These are phyloP conservation scores for Alternaria brassicicola DNA, from an alignment of 2,329 filamentous ascomycete species.

Conservation along the genomic window DNA sequence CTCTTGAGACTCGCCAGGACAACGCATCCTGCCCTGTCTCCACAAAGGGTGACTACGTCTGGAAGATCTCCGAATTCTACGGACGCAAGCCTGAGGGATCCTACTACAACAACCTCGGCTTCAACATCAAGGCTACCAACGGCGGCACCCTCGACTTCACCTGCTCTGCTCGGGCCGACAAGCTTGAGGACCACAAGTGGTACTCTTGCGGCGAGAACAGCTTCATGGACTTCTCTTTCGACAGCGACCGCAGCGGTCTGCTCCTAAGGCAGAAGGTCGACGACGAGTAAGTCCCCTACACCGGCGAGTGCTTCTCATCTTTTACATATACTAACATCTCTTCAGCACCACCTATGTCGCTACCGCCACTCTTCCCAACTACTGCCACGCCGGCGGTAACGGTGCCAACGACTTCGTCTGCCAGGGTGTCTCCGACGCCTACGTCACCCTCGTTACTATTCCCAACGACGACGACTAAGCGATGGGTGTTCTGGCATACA, in stretches of 20 bases:
- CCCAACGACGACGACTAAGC: neutral
- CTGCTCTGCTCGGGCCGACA: slow-evolving; percentile 7
- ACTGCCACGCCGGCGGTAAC: slow-evolving; percentile 23
- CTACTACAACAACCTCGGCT: slow-evolving; percentile 20
- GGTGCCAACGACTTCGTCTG: slow-evolving; percentile 69
- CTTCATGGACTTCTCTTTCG: slow-evolving; percentile 21
- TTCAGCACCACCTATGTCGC: slow-evolving; percentile 16
- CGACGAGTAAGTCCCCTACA: slow-evolving; percentile 14
- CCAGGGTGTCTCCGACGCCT: slow-evolving; percentile 68
- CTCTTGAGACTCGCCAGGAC: slow-evolving; percentile 16
- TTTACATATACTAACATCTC: slow-evolving; percentile 1
- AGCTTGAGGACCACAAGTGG: slow-evolving; percentile 17
- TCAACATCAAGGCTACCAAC: slow-evolving; percentile 27
- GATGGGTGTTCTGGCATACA: neutral
- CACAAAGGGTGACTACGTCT: slow-evolving; percentile 24
- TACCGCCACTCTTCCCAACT: slow-evolving; percentile 20
- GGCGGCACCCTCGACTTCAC: slow-evolving; percentile 15
- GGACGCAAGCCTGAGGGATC: slow-evolving; percentile 29
- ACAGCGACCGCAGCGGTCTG: slow-evolving; percentile 18
- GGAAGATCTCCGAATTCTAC: slow-evolving; percentile 27
- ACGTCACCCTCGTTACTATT: slow-evolving; percentile 47
- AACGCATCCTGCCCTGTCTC: slow-evolving; percentile 9
- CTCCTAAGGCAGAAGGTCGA: slow-evolving; percentile 21
- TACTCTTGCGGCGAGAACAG: slow-evolving; percentile 22
- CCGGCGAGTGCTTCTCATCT: neutral